A percentile compares a stretch with the other conserved stretches of the same genome.
Evolutionary conservation across 1,284 basidiomycete genomes (phyloP).

Genomic region (Cryptococcus maquisensis): DNA sequence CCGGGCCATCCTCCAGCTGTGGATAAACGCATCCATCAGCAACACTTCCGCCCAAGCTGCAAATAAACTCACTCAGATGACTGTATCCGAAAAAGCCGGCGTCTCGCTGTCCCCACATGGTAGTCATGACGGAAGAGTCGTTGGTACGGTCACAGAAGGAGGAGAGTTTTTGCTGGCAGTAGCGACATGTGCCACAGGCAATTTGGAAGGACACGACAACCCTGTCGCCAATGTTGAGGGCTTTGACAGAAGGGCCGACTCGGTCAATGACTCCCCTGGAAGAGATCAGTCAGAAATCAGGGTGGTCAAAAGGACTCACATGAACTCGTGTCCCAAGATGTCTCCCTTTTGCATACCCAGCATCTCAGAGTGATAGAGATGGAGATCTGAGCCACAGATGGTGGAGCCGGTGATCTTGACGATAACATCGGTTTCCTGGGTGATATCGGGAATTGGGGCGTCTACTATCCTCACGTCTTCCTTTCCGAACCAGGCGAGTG

Average conservation of each 20-base stretch:
- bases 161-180: slow-evolving; percentile 67
- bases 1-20: slow-evolving; percentile 64
- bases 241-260: slow-evolving; percentile 61
- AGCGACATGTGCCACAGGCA: slow-evolving; percentile 68
- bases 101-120: slow-evolving; percentile 65
- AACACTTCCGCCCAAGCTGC: slow-evolving; percentile 1
- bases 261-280: slow-evolving; percentile 59
- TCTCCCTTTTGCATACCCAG: slow-evolving; percentile 63
- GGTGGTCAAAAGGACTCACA: slow-evolving; percentile 32
- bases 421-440: slow-evolving; percentile 35
- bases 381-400: slow-evolving; percentile 61
- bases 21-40: slow-evolving; percentile 5
- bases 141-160: slow-evolving; percentile 71
- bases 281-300: background rate
- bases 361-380: slow-evolving; percentile 63
- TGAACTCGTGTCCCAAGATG: slow-evolving; percentile 73
- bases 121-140: slow-evolving; percentile 57
- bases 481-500: slow-evolving; percentile 65
- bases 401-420: slow-evolving; percentile 46
- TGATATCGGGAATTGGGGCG: slow-evolving; percentile 61
- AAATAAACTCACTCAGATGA: slow-evolving; percentile 20
- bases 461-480: slow-evolving; percentile 55
- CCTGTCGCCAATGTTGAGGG: slow-evolving; percentile 57
- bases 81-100: slow-evolving; percentile 64
- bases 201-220: slow-evolving; percentile 75